These are phyloP conservation scores for Ogataea pini DNA, from an alignment of 805 yeast genomes.

Conservation along the genomic window DNA sequence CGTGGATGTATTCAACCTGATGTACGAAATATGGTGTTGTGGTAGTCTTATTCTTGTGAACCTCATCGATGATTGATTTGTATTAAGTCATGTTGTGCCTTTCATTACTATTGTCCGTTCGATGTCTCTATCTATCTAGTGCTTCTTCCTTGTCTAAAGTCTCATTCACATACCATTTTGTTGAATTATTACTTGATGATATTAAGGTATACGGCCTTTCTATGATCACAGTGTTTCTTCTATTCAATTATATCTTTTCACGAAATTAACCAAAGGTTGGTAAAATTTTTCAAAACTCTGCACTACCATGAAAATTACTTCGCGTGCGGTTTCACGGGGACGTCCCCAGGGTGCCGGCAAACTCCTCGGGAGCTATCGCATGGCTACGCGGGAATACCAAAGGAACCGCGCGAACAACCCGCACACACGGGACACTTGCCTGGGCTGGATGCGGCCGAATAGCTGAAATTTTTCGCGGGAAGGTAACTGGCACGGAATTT, in stretches of 20 bases:
- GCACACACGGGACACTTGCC: constrained; percentile 3
- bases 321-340: constrained; percentile 8
- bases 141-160: not conserved
- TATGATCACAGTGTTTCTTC: constrained; percentile 6
- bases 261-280: constrained; percentile 3
- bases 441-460: not conserved
- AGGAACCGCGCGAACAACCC: not conserved
- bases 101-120: not conserved
- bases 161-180: constrained; percentile 22
- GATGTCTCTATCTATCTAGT: not conserved
- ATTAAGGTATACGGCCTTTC: constrained; percentile 10
- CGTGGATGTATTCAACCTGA: no score
- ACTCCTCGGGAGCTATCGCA: not conserved
- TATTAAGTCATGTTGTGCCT: not conserved
- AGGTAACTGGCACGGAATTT: constrained; percentile 1
- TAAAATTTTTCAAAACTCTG: constrained; percentile 2
- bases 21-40: not conserved
- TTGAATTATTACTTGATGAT: constrained; percentile 16
- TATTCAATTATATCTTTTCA: constrained; percentile 2
- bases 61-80: not conserved
- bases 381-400: not conserved
- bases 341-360: not conserved
- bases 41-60: no score
- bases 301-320: constrained; percentile 7
- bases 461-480: not conserved